Base-by-base conservation (phyloP, 176 grass and related monocot genomes). In the Avena atlantica region DNA sequence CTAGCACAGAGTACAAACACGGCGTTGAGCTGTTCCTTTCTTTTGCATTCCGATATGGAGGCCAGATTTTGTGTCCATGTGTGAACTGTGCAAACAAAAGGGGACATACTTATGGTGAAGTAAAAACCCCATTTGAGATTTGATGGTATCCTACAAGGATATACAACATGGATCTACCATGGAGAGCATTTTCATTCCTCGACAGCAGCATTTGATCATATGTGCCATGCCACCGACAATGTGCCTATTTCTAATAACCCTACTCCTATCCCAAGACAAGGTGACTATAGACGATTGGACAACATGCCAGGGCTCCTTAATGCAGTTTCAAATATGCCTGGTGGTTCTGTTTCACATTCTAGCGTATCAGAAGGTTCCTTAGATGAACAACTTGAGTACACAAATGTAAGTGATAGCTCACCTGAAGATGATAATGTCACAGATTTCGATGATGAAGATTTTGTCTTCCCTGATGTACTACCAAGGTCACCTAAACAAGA, bases 111-210 rank as follows among this genome's bases (percentile, higher is more conserved):
- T 61, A 61, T 23, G 59, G 23, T 3, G 59, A 61, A 61, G 59
- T 61, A 21, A 61, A 61, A 61, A 61, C 59, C n/a, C 59, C 59
- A 61, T 24, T 61, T 61, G 59, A 61, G 59, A 61, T 61, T n/a
- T 61, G 9, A 61, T 61, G n/a, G 59, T 61, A 61, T 61, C 9
- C 59, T 61, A 21, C 59, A 61, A 61, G 59, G 59, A 24, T 61
- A 61, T 24, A 61, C 59, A 23, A 12, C 59, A 61, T 61, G 59
- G 59, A 61, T 61, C 59, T 61, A 3, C 59, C 59, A 61, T 21
- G 59, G 59, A 61, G 59, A 59, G 12, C 61, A 27, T 12, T 27
- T 27, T 64, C 4, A 64, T 27, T 64, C 61, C 21, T 64, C 61
- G 10, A 23, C 21, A 64, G 23, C 21, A 4, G 23, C 24, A 64